Percentiles rank a stretch among this genome's conserved stretches.
These are phyloP conservation scores for Ophiocordyceps camponoti-floridani DNA, from an alignment of 2,329 filamentous ascomycete genomes.

Conservation along the genomic window DNA sequence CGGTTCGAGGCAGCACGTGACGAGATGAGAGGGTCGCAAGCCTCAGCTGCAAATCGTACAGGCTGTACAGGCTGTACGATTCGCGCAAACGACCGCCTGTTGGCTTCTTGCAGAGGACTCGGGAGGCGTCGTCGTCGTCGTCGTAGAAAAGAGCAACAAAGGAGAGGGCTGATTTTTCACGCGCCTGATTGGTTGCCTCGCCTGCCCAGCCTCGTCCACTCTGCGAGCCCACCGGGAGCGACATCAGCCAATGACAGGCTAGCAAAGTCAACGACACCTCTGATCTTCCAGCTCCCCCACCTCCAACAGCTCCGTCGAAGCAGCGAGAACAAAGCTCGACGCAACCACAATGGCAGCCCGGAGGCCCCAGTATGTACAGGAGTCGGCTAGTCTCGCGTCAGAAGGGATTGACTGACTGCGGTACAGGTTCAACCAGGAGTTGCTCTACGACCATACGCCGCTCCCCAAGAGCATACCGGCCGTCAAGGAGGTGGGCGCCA, in stretches of 20 bases:
- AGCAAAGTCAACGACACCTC: constrained; percentile 21
- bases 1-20: background rate
- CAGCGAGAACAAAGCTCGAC: constrained; percentile 2
- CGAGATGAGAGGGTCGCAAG: background rate
- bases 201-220: background rate
- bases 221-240: background rate
- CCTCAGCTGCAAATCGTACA: background rate
- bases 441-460: constrained; percentile 89
- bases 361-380: constrained; percentile 20
- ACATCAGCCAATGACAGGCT: constrained; percentile 16
- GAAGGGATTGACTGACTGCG: constrained; percentile 8
- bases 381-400: too few species aligned
- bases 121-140: too few species aligned
- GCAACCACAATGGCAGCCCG: constrained; percentile 21
- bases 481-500: constrained; percentile 84
- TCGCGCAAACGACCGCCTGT: background rate
- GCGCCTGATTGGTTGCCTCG: background rate
- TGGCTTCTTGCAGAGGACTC: too few species aligned
- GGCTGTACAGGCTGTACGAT: too few species aligned
- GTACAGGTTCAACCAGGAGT: constrained; percentile 77
- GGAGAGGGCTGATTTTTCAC: background rate
- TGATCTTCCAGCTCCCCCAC: constrained; percentile 6
- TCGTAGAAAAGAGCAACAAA: background rate
- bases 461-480: constrained; percentile 82
- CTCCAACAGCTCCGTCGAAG: background rate